These are phyloP conservation scores for Aspergillus egyptiacus DNA, from an alignment of 495 filamentous ascomycete species.

Conservation along the genomic window DNA sequence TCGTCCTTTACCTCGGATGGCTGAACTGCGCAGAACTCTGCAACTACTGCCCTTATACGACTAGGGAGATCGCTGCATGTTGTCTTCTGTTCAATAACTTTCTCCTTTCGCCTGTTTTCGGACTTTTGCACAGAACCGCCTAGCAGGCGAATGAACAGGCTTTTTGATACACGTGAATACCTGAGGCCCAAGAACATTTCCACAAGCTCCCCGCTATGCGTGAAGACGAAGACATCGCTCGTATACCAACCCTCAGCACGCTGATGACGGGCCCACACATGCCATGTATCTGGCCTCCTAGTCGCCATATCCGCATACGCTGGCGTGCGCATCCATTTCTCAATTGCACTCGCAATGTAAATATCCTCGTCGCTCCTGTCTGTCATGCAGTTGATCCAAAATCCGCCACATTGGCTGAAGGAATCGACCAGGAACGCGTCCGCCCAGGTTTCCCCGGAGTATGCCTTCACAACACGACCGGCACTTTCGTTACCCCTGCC, in stretches of 20 bases:
- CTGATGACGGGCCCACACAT: slow-evolving; percentile 41
- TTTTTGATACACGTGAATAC: slow-evolving; percentile 40
- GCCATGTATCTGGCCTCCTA: slow-evolving; percentile 30
- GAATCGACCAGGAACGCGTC: slow-evolving; percentile 32
- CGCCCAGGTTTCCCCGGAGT: slow-evolving; percentile 32
- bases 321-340: slow-evolving; percentile 44
- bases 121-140: neutral
- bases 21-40: slow-evolving; percentile 39
- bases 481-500: slow-evolving; percentile 38
- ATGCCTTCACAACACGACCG: slow-evolving; percentile 37
- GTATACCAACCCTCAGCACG: slow-evolving; percentile 30
- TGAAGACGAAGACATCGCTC: slow-evolving; percentile 50
- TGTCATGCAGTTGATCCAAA: slow-evolving; percentile 51
- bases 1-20: slow-evolving; percentile 33
- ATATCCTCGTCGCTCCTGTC: slow-evolving; percentile 34
- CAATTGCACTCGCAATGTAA: slow-evolving; percentile 44
- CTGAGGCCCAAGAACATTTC: slow-evolving; percentile 49
- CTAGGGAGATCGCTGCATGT: slow-evolving; percentile 3
- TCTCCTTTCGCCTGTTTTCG: neutral
- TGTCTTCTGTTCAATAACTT: neutral
- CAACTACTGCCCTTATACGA: slow-evolving; percentile 15
- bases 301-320: slow-evolving; percentile 18
- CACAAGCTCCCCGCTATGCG: slow-evolving; percentile 32
- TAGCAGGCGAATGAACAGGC: slow-evolving; percentile 28
- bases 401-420: slow-evolving; percentile 48